Percentiles rank a stretch among this genome's conserved stretches.
Conservation (phyloP, 768 basidiomycete genomes). For the Lactifluus pinguis region DNA sequence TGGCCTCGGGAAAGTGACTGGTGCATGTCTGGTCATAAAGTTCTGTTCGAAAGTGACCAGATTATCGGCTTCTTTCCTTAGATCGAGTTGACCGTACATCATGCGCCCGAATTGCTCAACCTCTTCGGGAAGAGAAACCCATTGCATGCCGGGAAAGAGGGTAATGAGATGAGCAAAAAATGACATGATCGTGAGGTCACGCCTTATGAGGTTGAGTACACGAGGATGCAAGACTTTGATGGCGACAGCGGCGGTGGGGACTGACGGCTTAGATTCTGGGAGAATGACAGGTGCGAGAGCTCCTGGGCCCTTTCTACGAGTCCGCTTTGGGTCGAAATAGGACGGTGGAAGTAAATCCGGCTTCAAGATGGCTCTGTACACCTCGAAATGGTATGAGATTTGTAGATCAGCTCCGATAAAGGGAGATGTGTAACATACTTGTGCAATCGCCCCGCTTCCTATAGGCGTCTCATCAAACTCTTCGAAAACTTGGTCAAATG, state of each 20-base stretch:
- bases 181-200: slow-evolving; percentile 92
- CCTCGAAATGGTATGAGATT: slow-evolving; percentile 33
- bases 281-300: slow-evolving; percentile 42
- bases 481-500: slow-evolving; percentile 86
- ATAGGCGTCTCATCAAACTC: slow-evolving; percentile 82
- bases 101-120: slow-evolving; percentile 89
- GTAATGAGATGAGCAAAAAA: slow-evolving; percentile 80
- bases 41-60: slow-evolving; percentile 77
- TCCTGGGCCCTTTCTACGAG: slow-evolving; percentile 36
- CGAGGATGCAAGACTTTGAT: slow-evolving; percentile 93
- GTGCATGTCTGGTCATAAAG: slow-evolving; percentile 69
- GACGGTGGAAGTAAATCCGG: slow-evolving; percentile 78
- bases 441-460: slow-evolving; percentile 98
- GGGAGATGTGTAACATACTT: slow-evolving; percentile 35
- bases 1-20: slow-evolving; percentile 86
- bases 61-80: slow-evolving; percentile 86
- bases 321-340: slow-evolving; percentile 69
- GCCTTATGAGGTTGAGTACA: slow-evolving; percentile 69
- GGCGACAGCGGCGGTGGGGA: slow-evolving; percentile 82
- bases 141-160: slow-evolving; percentile 85
- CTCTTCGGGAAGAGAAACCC: slow-evolving; percentile 94
- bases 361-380: slow-evolving; percentile 82
- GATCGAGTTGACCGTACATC: slow-evolving; percentile 93
- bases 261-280: slow-evolving; percentile 53
- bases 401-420: neutral